Conservation (phyloP, 1,139 yeast genomes). For the Hemisphaericaspora lyxosophila region DNA sequence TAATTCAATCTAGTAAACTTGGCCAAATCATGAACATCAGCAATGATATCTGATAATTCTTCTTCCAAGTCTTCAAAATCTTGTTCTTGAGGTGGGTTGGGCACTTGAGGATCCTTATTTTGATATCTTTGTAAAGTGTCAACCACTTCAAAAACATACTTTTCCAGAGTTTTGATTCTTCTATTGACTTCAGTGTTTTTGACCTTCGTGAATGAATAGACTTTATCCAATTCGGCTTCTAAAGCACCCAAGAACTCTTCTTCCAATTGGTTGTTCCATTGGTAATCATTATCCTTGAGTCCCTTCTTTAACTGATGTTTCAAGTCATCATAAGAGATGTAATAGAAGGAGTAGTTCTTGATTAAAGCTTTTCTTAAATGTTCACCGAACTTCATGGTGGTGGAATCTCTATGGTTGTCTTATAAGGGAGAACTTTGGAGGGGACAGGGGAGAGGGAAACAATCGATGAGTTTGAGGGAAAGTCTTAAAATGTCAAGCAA, state of each 20-base stretch:
- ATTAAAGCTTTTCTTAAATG: constrained; percentile 70
- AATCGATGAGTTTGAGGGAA: too few relatives aligned
- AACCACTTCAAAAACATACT: constrained; percentile 64
- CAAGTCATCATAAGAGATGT: constrained; percentile 85
- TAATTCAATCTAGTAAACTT: constrained; percentile 89
- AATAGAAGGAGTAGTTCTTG: constrained; percentile 85
- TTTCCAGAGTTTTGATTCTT: constrained; percentile 78
- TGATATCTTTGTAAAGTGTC: constrained; percentile 29
- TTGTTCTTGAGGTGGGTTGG: constrained; percentile 58
- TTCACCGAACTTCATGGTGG: constrained; percentile 71
- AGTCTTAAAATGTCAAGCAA: too few relatives aligned
- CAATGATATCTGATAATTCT: constrained; percentile 88
- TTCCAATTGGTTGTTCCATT: constrained; percentile 77
- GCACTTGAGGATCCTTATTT: constrained; percentile 21
- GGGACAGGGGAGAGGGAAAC: too few relatives aligned
- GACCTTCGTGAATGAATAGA: constrained; percentile 83
- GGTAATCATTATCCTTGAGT: constrained; percentile 49
- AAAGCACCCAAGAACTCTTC: constrained; percentile 73
- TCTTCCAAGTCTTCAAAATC: constrained; percentile 90
- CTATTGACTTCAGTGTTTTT: constrained; percentile 82
- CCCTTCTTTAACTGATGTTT: constrained; percentile 76
- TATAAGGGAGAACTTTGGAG: too few relatives aligned
- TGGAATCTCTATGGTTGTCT: too few relatives aligned
- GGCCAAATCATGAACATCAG: constrained; percentile 96
- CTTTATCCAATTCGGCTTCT: constrained; percentile 86